Conservation (phyloP, 179 eudicot genomes). For the Carnegiea gigantea region DNA sequence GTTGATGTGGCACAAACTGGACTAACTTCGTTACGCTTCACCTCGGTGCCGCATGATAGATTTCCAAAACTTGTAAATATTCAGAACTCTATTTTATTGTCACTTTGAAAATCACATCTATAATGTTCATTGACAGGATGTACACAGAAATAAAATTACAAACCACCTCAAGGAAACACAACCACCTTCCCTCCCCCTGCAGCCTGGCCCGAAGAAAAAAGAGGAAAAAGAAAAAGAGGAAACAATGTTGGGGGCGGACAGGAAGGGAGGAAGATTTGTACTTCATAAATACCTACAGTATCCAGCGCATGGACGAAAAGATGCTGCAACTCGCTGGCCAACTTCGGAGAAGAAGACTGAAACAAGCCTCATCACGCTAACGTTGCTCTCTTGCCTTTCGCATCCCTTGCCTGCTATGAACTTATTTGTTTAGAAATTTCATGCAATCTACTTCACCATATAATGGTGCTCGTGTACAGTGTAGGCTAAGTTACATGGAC, state of each 20-base stretch:
- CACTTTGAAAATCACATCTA: not conserved
- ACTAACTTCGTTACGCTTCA: too few relatives aligned
- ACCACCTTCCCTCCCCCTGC: not conserved
- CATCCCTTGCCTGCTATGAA: constrained; percentile 77
- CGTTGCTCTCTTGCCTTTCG: constrained; percentile 92
- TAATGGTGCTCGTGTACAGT: not conserved
- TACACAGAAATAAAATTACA: not conserved
- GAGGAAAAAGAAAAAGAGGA: not conserved
- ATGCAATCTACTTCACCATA: not conserved
- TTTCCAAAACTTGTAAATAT: too few relatives aligned
- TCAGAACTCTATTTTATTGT: not conserved
- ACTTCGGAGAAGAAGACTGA: not conserved
- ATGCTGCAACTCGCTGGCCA: not conserved
- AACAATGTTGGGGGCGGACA: not conserved
- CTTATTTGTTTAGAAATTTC: constrained; percentile 7
- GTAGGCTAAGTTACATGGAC: not conserved
- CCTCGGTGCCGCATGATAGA: too few relatives aligned
- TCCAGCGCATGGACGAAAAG: not conserved
- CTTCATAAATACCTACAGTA: not conserved
- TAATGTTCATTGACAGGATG: not conserved
- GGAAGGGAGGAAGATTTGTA: not conserved
- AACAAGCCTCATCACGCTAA: constrained; percentile 50
- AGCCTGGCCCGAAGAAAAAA: too few relatives aligned
- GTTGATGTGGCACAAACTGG: too few relatives aligned
- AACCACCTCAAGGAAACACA: not conserved